Base-by-base conservation (phyloP, 805 yeast genomes). In the Yarrowia keelungensis region DNA sequence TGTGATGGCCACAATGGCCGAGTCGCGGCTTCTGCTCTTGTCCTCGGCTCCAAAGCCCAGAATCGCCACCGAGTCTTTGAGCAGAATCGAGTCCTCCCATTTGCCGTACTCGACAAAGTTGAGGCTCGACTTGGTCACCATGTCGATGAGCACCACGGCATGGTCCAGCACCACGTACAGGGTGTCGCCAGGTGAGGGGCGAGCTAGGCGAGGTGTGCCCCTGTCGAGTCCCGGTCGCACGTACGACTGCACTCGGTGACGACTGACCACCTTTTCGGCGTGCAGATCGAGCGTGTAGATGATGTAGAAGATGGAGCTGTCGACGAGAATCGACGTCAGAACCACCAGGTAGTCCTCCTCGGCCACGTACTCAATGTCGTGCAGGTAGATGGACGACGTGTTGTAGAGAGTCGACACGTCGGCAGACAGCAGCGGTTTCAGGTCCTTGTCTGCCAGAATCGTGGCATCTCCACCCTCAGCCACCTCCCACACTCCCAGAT, bases 31-130 rank as follows among this genome's bases (percentile, higher is more conserved):
- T 9, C 39, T 36, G 14, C 69, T 66, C 14, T 77, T 70, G 38
- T 81, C 76, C 74, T 87, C 90, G 70, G 79, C 80, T 1, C 91
- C 91, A 69, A 81, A 77, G 0, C 93, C 92, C 43, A 89, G 78
- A 19, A 91, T 79, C 0, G 81, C 75, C 5, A 87, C 82, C 16
- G 82, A 81, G 0, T 81, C 70, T 70, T 85, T 86, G 71, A 93
- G 84, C 7, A 82, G 79, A 12, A 93, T 81, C 12, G 86, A 80
- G 75, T 94, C 98, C 76, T 92, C 97, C 97, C 97, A 93, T 73
- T 88, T 69, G 80, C 80, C 49, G 75, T 75, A 71, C 67, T 62
- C 76, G 75, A 42, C 75, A 72, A 51, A 79, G 75, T 66, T 78
- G 78, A 22, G 78, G 69, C 51, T 41, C 4, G 47, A n/a, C 7